phyloP scores from a whole-genome alignment of 495 filamentous ascomycete species.

The Trichoderma erinaceum region DNA sequence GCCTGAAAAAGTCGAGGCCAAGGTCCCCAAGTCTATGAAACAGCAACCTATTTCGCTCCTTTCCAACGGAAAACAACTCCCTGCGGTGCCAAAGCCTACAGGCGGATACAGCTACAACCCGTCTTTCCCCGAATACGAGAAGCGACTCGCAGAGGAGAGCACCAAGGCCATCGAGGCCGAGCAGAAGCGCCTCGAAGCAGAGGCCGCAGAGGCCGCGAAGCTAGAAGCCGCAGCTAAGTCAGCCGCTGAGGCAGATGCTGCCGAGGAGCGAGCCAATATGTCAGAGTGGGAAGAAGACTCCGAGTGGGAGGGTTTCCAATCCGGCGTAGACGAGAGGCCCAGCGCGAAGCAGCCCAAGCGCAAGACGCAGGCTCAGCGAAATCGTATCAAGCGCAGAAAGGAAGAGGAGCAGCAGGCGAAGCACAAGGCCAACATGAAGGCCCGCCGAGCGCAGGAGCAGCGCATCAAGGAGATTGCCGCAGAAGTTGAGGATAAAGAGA shows the following conservation, averaged over 20 bases:
- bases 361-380: conserved; percentile 80
- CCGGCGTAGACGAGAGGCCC: conserved; percentile 53
- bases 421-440: conserved; percentile 65
- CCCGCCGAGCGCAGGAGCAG: conserved; percentile 60
- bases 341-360: conserved; percentile 68
- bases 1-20: conserved; percentile 54
- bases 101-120: conserved; percentile 91
- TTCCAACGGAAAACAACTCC: conserved; percentile 66
- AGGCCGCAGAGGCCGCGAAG: conserved; percentile 54
- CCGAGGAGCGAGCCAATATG: conserved; percentile 60
- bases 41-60: conserved; percentile 72
- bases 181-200: conserved; percentile 63
- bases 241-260: conserved; percentile 54
- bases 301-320: conserved; percentile 81
- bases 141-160: conserved; percentile 64
- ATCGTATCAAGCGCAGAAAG: conserved; percentile 80
- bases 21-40: conserved; percentile 69
- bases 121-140: conserved; percentile 72
- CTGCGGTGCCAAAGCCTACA: conserved; percentile 70
- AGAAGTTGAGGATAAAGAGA: conserved; percentile 55
- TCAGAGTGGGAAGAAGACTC: conserved; percentile 76
- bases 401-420: conserved; percentile 68
- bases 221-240: conserved; percentile 47
- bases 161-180: conserved; percentile 74
- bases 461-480: conserved; percentile 59